Evolutionary conservation across 768 basidiomycete species (phyloP), one percentile per base, ranked within the genome.

Genomic region (Boletus rubroflammeus): DNA sequence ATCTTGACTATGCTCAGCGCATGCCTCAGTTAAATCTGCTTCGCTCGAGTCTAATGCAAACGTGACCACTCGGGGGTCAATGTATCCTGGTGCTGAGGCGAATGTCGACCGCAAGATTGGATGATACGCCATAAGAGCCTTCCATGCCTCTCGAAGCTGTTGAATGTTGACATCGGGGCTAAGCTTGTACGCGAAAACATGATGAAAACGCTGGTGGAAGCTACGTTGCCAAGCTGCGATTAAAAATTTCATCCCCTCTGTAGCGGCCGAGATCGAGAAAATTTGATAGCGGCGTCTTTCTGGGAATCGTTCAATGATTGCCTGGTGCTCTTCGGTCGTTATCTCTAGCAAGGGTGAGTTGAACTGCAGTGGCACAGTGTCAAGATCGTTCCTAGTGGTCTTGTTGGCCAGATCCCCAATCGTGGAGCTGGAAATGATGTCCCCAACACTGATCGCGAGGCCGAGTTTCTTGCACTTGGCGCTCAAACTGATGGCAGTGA

Each of bases 201-300:
- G 73, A 46, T 79, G 77, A 55, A 73, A 79, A 21, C 74, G 70
- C 7, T 72, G 70, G 32, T 71, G 66, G n/a, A 58, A 55, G 48
- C 76, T 78, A 38, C 63, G 63, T 53, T 76, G 72, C 78, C 78
- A 80, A 26, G 74, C 76, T 8, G 74, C 75, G 25, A 78, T 51
- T 54, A 69, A 51, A 71, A 71, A 72, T 44, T 71, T 69, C 70
- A 72, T 72, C 6, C 71, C 71, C 6, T 71, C 52, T 0, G 70
- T 59, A n/a, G 65, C 62, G 11, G 23, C 43, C 8, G 59, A 53
- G 36, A 72, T 53, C 11, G 57, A 53, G 19, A 62, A 56, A 1
- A 68, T 61, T 25, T 41, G 55, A 28, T 56, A 5, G 38, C 51
- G 53, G 10, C 41, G 35, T 40, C 46, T 21, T n/a, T 40, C 40